Evolutionary conservation across 106 monocot species (phyloP).

Genomic region (Dioscorea zingiberensis): DNA sequence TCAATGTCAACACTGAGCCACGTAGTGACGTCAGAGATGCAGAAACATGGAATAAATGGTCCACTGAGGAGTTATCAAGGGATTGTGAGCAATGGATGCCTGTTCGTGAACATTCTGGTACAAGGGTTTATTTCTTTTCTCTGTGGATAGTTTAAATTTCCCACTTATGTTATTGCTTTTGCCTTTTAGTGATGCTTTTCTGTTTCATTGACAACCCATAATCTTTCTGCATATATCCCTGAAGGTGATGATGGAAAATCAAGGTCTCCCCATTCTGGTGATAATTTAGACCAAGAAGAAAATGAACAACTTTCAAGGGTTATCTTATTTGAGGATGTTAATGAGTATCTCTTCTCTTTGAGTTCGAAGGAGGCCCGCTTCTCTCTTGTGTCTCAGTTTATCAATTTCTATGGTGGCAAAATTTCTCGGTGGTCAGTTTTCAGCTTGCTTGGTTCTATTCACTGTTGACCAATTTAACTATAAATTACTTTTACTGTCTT

Average conservation of each 20-base stretch:
- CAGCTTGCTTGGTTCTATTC: neutral
- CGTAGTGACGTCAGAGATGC: constrained; percentile 75
- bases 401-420: constrained; percentile 85
- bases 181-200: neutral
- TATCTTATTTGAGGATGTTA: constrained; percentile 87
- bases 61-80: constrained; percentile 61
- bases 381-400: constrained; percentile 70
- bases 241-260: constrained; percentile 15
- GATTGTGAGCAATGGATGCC: constrained; percentile 90
- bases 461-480: neutral
- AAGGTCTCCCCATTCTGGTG: constrained; percentile 9
- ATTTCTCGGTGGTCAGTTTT: constrained; percentile 70
- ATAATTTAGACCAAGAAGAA: constrained; percentile 30
- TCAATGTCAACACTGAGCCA: constrained; percentile 64
- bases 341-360: constrained; percentile 83
- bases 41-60: constrained; percentile 88
- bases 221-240: neutral
- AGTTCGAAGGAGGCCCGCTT: constrained; percentile 64
- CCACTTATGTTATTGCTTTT: constrained; percentile 4
- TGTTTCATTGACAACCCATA: neutral
- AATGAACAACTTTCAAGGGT: constrained; percentile 75
- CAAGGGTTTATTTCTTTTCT: constrained; percentile 18
- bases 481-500: neutral
- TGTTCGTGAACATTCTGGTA: constrained; percentile 73
- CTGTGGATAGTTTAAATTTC: constrained; percentile 7